Conservation (phyloP, 441 rosid genomes). For the Sinapis alba region DNA sequence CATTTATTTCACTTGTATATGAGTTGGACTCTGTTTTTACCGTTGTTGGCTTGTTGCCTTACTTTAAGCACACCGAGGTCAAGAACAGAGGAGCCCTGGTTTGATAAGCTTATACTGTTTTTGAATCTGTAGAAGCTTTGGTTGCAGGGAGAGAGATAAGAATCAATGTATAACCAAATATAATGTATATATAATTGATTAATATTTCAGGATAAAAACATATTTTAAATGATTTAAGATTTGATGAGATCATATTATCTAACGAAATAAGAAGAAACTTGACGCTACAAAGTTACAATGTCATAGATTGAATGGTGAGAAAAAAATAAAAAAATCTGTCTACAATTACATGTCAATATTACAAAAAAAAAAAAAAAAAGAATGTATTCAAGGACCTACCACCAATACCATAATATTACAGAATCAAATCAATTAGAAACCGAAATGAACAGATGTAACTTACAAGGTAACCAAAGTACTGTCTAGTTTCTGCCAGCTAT, state of each 20-base stretch:
- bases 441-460: conserved; percentile 20
- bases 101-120: conserved; percentile 76
- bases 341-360: conserved; percentile 3
- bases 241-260: neutral
- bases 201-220: neutral
- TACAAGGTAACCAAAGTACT: neutral
- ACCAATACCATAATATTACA: conserved; percentile 28
- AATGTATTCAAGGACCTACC: conserved; percentile 20
- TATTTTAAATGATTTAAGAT: neutral
- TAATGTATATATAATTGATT: neutral
- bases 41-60: neutral
- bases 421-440: conserved; percentile 26
- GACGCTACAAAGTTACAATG: neutral
- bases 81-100: conserved; percentile 85
- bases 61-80: conserved; percentile 82
- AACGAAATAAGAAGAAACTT: neutral
- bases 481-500: conserved; percentile 15
- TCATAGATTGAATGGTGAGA: conserved; percentile 22
- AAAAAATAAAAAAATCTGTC: conserved; percentile 6
- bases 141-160: conserved; percentile 5
- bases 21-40: neutral
- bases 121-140: conserved; percentile 88
- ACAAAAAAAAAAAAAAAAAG: neutral
- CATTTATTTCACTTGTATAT: neutral
- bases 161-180: neutral